Percentiles rank a stretch among this genome's conserved stretches.
These are phyloP conservation scores for Phlebiopsis flavidoalba DNA, from an alignment of 768 basidiomycete genomes.

Conservation along the genomic window DNA sequence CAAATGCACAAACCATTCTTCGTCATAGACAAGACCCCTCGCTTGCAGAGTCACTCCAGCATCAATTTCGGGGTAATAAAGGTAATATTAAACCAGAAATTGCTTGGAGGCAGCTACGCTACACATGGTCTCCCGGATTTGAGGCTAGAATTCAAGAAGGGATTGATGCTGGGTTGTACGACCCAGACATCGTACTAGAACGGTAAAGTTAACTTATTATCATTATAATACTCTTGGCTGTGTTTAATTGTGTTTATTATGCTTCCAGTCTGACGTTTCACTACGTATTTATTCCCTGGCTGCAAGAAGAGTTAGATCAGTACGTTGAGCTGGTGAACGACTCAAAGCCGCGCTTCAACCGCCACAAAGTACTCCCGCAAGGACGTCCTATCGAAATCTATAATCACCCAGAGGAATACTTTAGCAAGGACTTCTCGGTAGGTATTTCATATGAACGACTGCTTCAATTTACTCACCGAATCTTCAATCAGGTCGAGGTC, in stretches of 20 bases:
- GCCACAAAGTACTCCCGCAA: constrained; percentile 34
- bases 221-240: no score
- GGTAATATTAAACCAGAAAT: constrained; percentile 41
- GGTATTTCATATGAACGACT: no score
- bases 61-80: constrained; percentile 23
- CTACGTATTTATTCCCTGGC: constrained; percentile 12
- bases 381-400: constrained; percentile 33
- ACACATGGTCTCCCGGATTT: constrained; percentile 29
- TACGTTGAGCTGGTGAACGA: constrained; percentile 5
- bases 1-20: constrained; percentile 37
- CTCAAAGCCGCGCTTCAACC: constrained; percentile 18
- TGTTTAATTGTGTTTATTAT: no score
- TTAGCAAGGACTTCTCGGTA: constrained; percentile 31
- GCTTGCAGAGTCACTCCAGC: constrained; percentile 10
- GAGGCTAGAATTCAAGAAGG: constrained; percentile 30
- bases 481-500: constrained; percentile 15
- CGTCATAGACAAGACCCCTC: constrained; percentile 36
- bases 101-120: constrained; percentile 32
- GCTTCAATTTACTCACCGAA: neutral
- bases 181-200: constrained; percentile 21
- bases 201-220: constrained; percentile 10
- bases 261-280: constrained; percentile 7
- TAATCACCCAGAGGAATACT: constrained; percentile 23
- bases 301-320: constrained; percentile 10
- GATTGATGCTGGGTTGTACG: constrained; percentile 23